These are phyloP conservation scores for Phytophthora kernoviae DNA, from an alignment of 352 stramenopile species.

Conservation along the genomic window DNA sequence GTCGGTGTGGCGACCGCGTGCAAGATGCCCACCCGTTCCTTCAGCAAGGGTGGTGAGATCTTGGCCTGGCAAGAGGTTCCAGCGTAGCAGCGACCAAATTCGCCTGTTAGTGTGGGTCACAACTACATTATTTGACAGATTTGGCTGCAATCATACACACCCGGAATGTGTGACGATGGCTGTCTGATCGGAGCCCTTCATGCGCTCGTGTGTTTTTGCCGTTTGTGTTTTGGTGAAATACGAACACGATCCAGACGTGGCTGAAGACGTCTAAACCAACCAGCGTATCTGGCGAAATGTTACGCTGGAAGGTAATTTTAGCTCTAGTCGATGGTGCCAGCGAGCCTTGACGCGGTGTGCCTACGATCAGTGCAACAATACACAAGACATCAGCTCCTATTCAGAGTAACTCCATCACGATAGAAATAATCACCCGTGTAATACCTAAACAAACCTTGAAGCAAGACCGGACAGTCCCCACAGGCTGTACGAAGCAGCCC, in stretches of 20 bases:
- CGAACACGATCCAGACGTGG: constrained; percentile 90
- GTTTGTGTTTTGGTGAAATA: constrained; percentile 92
- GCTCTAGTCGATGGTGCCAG: constrained; percentile 74
- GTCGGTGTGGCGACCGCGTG: constrained; percentile 96
- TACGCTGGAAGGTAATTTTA: constrained; percentile 80
- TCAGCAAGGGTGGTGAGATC: constrained; percentile 69
- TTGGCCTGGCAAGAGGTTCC: constrained; percentile 51
- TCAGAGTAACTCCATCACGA: neutral
- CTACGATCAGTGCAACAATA: constrained; percentile 23
- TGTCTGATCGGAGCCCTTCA: constrained; percentile 65
- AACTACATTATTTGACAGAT: neutral
- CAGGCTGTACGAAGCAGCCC: constrained; percentile 77
- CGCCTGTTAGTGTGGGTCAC: neutral
- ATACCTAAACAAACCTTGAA: constrained; percentile 71
- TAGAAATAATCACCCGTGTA: neutral
- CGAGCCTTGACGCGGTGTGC: constrained; percentile 84
- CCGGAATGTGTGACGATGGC: constrained; percentile 75
- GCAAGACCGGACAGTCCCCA: constrained; percentile 79
- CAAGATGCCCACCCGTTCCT: constrained; percentile 92
- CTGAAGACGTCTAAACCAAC: constrained; percentile 77
- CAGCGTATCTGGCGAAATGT: constrained; percentile 78
- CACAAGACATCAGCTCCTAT: neutral
- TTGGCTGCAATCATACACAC: constrained; percentile 6
- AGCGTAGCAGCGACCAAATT: neutral
- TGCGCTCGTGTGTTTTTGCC: constrained; percentile 77